Percentiles rank a stretch among this genome's conserved stretches.
Conservation (phyloP, 768 basidiomycete genomes). For the Russula dissimulans region DNA sequence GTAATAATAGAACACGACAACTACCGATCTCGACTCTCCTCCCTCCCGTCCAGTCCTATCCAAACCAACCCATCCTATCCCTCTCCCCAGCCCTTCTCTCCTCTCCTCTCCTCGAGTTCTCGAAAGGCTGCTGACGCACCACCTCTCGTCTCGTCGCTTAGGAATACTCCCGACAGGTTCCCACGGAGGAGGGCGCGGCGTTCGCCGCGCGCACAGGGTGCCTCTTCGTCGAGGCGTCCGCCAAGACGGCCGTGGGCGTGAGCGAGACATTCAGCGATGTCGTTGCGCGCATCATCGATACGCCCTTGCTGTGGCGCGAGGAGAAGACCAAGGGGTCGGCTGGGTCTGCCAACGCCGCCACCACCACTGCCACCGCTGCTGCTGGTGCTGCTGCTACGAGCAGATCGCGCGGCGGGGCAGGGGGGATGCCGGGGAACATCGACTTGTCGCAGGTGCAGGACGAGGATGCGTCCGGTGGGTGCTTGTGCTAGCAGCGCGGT, state of each 20-base stretch:
- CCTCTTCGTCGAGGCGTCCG: conserved; percentile 86
- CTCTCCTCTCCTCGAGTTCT: not conserved
- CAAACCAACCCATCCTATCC: too few relatives aligned
- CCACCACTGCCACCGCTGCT: not conserved
- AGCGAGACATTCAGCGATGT: conserved; percentile 68
- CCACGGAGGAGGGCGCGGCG: conserved; percentile 62
- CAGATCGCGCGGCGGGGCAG: not conserved
- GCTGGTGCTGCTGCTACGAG: not conserved
- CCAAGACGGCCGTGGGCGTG: conserved; percentile 84
- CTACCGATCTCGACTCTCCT: too few relatives aligned
- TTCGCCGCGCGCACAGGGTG: conserved; percentile 80
- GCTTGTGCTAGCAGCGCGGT: conserved; percentile 26
- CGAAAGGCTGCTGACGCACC: not conserved
- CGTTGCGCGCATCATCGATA: conserved; percentile 74
- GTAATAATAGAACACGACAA: conserved; percentile 26
- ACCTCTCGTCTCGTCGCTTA: conserved; percentile 21
- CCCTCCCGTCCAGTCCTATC: too few relatives aligned
- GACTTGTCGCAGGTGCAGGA: conserved; percentile 24
- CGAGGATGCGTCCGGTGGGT: conserved; percentile 24
- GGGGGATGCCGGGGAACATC: conserved; percentile 38
- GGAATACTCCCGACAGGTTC: conserved; percentile 88
- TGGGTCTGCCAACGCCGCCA: not conserved
- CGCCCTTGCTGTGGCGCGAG: conserved; percentile 67
- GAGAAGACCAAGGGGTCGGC: conserved; percentile 20
- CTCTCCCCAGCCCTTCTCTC: not conserved